Percentiles rank a stretch among this genome's conserved stretches.
Evolutionary conservation across 192 early-diverging fungal species (phyloP).

Genomic region (Backusella westeae): DNA sequence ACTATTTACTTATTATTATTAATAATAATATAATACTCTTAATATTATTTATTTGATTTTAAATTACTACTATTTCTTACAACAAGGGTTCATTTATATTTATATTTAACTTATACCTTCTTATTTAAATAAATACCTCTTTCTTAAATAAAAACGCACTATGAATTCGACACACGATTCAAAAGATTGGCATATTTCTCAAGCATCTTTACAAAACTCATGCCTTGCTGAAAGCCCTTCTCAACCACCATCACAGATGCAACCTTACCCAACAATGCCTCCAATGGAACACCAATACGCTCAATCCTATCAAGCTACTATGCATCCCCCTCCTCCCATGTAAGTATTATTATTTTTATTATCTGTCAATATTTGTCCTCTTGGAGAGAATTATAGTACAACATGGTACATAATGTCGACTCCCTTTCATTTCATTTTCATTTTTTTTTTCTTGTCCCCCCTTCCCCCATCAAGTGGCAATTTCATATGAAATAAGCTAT

Average conservation of each 20-base stretch:
- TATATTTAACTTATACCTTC: constrained; percentile 9
- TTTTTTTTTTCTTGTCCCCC: background rate
- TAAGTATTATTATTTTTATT: constrained; percentile 14
- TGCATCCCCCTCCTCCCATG: constrained; percentile 21
- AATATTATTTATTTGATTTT: background rate
- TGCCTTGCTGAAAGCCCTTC: constrained; percentile 18
- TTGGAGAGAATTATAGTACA: background rate
- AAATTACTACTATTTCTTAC: background rate
- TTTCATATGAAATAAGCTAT: constrained; percentile 15
- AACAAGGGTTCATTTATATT: constrained; percentile 1
- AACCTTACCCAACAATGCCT: constrained; percentile 21
- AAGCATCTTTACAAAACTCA: constrained; percentile 10
- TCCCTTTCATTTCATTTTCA: background rate
- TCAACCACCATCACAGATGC: constrained; percentile 10
- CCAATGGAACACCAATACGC: constrained; percentile 21
- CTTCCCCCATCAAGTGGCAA: background rate
- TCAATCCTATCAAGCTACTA: constrained; percentile 11
- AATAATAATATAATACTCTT: background rate
- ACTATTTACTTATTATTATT: background rate
- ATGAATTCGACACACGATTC: constrained; percentile 26
- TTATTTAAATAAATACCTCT: background rate
- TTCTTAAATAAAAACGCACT: background rate
- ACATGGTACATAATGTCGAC: background rate
- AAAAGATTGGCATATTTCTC: constrained; percentile 17
- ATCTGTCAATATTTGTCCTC: background rate